Evolutionary conservation across 179 eudicot genomes (phyloP), one percentile per base, ranked within the genome.

Genomic region (Actinidia arguta): DNA sequence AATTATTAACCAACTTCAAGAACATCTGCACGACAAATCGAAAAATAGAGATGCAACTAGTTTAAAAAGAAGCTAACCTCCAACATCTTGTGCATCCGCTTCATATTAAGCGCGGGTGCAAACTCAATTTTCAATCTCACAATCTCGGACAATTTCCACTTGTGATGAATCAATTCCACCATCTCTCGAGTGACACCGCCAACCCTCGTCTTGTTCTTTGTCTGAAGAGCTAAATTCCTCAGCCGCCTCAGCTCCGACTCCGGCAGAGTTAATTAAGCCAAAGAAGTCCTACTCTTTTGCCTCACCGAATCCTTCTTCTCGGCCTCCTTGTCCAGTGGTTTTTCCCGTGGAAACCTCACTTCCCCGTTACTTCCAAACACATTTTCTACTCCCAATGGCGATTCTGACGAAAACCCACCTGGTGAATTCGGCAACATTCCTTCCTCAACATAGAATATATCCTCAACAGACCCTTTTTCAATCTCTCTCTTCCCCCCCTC

Each of bases 301-400:
- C 87, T 91, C 83, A 91, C 92, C 1, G 92, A 87, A 81, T 86
- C 66, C 78, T 71, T 85, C 24, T 79, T 84, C 25, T 83, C 87
- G 70, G 84, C 87, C 22, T 75, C 87, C 75, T 80, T 70, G 22
- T 50, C 67, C 79, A 76, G 81, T 42, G 82, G 87, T 70, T 93
- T 92, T 91, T 96, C 98, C 99, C 99, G 95, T 0, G 99, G 99
- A 89, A 96, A 96, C 61, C 87, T 87, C 71, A 87, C 95, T 64
- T 89, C 91, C 73, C 90, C 90, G 52, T 83, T 80, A 5, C 63
- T 84, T 54, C 87, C 86, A 88, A 80, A 87, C 78, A 58, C 87
- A 77, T 63, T 86, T 14, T 94, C 93, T 70, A 87, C 72, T 76
- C 92, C 94, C 62, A 90, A 84, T n/a, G 89, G 88, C 8, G 90